phyloP scores from a whole-genome alignment of 495 filamentous ascomycete species.

The Hypoxylon lenormandii region DNA sequence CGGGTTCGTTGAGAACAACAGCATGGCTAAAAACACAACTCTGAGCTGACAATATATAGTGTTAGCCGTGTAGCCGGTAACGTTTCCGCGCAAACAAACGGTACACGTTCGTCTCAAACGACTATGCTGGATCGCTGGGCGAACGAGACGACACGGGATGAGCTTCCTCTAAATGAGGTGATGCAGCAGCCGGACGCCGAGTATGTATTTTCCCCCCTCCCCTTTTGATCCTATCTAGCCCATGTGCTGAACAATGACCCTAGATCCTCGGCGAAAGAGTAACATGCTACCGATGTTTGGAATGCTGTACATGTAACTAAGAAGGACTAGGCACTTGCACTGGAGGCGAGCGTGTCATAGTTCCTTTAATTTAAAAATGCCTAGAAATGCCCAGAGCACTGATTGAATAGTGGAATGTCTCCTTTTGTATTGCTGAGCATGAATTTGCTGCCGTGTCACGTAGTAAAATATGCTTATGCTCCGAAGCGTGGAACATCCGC shows the following conservation, averaged over 20 bases:
- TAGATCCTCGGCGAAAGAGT: slow-evolving; percentile 36
- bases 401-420: slow-evolving; percentile 30
- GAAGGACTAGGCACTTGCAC: slow-evolving; percentile 14
- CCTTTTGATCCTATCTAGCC: slow-evolving; percentile 7
- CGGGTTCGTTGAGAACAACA: slow-evolving; percentile 41
- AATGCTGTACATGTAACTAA: slow-evolving; percentile 38
- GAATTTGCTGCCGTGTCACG: slow-evolving; percentile 40
- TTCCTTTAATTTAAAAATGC: slow-evolving; percentile 27
- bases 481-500: slow-evolving; percentile 41
- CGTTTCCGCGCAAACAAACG: slow-evolving; percentile 18
- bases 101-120: slow-evolving; percentile 27
- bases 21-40: slow-evolving; percentile 3
- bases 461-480: slow-evolving; percentile 29
- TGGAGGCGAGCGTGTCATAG: slow-evolving; percentile 28
- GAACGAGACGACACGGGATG: slow-evolving; percentile 50
- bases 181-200: slow-evolving; percentile 39
- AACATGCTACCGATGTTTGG: slow-evolving; percentile 9
- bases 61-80: slow-evolving; percentile 6
- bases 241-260: slow-evolving; percentile 25
- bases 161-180: slow-evolving; percentile 58
- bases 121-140: slow-evolving; percentile 57
- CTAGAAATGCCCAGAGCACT: slow-evolving; percentile 20
- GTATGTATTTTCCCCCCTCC: slow-evolving; percentile 28
- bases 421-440: slow-evolving; percentile 25
- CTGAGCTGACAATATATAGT: slow-evolving; percentile 39